Evolutionary conservation across 345 rosid genomes (phyloP), one percentile per base, ranked within the genome.

Genomic region (Geranium brycei): DNA sequence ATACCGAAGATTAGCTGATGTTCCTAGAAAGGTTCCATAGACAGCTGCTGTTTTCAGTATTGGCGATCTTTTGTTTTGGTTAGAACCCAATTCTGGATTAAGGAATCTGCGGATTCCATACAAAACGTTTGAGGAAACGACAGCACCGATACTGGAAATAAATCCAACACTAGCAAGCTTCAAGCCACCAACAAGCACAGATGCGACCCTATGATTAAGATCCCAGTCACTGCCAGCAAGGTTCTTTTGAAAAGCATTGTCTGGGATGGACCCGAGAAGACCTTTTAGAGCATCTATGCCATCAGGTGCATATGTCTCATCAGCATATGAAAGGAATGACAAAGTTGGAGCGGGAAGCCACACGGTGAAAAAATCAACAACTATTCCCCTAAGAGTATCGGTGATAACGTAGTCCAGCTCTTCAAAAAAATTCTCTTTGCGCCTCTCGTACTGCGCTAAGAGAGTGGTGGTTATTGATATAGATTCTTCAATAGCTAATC

Each of bases 341-440:
- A 91, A 68, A 61, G 95, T 89, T 64, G 98, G 98, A 19, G 96
- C 92, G 66, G 98, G 95, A 68, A 91, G 92, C 95, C 96, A 91
- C 31, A 88, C 96, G 0, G 95, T 87, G 71, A 91, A 91, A 63
- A 91, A 91, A 71, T 91, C 96, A 62, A 87, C 96, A 30, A 91
- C 95, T 5, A 68, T 19, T 68, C 91, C 98, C 68, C 96, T 79
- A 41, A 82, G 74, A 19, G 91, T 88, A 72, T 91, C 98, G 0
- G 96, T 91, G 51, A 91, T 84, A 32, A 91, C 96, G 72, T 91
- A 88, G 69, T 91, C 98, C 57, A 91, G 80, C 78, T 91, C 98
- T 69, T 85, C 96, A 68, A 88, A 82, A 78, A 91, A 88, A 62
- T 81, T 88, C 58, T 87, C 91, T 80, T 85, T 88, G 59, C 98